These are phyloP conservation scores for Melaleuca alternifolia DNA, from an alignment of 345 rosid species.

Conservation along the genomic window DNA sequence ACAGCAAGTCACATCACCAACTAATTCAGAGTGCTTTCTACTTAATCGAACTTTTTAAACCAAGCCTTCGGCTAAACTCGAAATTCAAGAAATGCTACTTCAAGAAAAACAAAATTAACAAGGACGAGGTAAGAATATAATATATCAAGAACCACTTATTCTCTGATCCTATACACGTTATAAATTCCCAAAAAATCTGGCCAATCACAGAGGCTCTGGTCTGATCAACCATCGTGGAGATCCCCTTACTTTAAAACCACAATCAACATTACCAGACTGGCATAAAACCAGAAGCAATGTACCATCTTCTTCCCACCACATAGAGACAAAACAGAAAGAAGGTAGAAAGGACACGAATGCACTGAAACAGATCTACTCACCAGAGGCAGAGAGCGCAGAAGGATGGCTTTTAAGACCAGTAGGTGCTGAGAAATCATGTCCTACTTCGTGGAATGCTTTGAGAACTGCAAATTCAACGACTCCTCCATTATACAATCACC, in stretches of 20 bases:
- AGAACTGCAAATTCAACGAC: not conserved
- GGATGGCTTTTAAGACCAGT: not conserved
- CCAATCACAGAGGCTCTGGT: not conserved
- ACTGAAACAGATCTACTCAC: not conserved
- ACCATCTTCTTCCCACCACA: not conserved
- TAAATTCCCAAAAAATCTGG: not conserved
- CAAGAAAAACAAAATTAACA: not conserved
- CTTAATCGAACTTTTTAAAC: not conserved
- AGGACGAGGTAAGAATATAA: no score
- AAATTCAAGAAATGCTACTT: not conserved
- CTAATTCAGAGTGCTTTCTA: not conserved
- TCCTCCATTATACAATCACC: not conserved
- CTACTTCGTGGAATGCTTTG: not conserved
- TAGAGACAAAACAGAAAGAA: not conserved
- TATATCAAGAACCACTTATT: not conserved
- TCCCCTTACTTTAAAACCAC: not conserved
- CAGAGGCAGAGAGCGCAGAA: not conserved
- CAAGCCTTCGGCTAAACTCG: not conserved
- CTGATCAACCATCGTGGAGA: not conserved
- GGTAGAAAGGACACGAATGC: not conserved
- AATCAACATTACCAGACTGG: not conserved
- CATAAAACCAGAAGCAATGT: not conserved
- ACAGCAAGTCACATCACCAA: not conserved
- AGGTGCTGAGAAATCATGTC: not conserved
- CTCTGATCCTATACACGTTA: not conserved